A percentile compares a stretch with the other conserved stretches of the same genome.
phyloP scores from a whole-genome alignment of 495 filamentous ascomycete species.

The Margaritispora aquatica region DNA sequence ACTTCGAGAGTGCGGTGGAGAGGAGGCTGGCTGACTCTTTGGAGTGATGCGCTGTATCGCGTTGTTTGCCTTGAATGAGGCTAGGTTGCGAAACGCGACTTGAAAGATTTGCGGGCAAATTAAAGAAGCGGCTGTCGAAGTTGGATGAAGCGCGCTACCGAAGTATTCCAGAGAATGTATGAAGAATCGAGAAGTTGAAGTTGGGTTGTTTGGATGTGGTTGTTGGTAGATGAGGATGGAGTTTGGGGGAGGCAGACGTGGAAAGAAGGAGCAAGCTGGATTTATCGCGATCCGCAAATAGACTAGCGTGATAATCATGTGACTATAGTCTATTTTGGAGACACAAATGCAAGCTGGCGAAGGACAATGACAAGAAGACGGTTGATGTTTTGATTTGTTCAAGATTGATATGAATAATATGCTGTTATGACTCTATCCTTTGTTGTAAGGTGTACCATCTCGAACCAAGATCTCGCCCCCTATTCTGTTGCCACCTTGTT shows the following conservation, averaged over 20 bases:
- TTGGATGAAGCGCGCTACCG: slow-evolving; percentile 35
- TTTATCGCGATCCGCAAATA: background rate
- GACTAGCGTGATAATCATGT: background rate
- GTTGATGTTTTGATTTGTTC: too few relatives aligned
- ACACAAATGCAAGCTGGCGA: too few relatives aligned
- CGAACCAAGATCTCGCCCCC: too few relatives aligned
- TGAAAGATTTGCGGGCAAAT: slow-evolving; percentile 19
- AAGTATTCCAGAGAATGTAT: slow-evolving; percentile 7
- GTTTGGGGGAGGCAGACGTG: background rate
- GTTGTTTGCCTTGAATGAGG: slow-evolving; percentile 14
- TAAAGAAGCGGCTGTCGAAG: slow-evolving; percentile 31
- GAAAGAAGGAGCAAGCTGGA: background rate
- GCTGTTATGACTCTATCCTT: too few relatives aligned
- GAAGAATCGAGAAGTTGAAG: slow-evolving; percentile 13
- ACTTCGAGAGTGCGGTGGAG: slow-evolving; percentile 9
- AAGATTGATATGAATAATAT: too few relatives aligned
- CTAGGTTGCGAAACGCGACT: slow-evolving; percentile 20
- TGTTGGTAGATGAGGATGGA: background rate
- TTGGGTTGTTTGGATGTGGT: background rate
- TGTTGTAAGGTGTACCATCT: too few relatives aligned
- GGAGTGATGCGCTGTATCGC: slow-evolving; percentile 12
- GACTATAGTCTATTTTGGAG: background rate
- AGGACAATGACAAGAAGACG: too few relatives aligned
- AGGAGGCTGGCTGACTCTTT: slow-evolving; percentile 20
- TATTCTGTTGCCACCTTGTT: too few relatives aligned